Percentiles rank a stretch among this genome's conserved stretches.
phyloP scores from a whole-genome alignment of 73 alveolate genomes.

The Tetrahymena elliotti region DNA sequence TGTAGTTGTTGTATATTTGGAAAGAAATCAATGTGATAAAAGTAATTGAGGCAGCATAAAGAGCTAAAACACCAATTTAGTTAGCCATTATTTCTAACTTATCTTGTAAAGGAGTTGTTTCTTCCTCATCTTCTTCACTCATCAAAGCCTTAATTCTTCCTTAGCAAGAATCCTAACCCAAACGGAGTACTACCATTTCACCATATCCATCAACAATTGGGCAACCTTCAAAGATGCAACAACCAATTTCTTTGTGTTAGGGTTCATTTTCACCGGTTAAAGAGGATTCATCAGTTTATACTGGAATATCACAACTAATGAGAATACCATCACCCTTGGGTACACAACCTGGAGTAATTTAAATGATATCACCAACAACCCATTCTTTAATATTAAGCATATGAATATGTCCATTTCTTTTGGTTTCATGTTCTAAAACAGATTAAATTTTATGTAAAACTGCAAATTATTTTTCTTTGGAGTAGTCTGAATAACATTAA shows the following conservation, averaged over 20 bases:
- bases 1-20: not conserved
- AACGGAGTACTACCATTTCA: slow-evolving; percentile 52
- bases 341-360: slow-evolving; percentile 31
- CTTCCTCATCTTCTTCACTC: slow-evolving; percentile 4
- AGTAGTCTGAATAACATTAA: slow-evolving; percentile 66
- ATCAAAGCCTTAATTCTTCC: slow-evolving; percentile 43
- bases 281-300: slow-evolving; percentile 25
- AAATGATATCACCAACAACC: slow-evolving; percentile 26
- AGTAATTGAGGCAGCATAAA: slow-evolving; percentile 75
- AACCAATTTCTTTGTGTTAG: slow-evolving; percentile 14
- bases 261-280: slow-evolving; percentile 43
- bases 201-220: slow-evolving; percentile 78
- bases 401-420: slow-evolving; percentile 59
- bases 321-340: slow-evolving; percentile 30
- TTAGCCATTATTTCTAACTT: slow-evolving; percentile 86
- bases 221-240: slow-evolving; percentile 29
- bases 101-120: slow-evolving; percentile 61
- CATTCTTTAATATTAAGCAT: slow-evolving; percentile 34
- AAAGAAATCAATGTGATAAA: slow-evolving; percentile 45
- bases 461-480: slow-evolving; percentile 65
- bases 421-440: slow-evolving; percentile 49
- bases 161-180: slow-evolving; percentile 54
- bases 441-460: slow-evolving; percentile 58
- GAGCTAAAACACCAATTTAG: slow-evolving; percentile 82
- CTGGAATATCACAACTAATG: slow-evolving; percentile 5